phyloP scores from a whole-genome alignment of 2,329 filamentous ascomycete species.

The Tolypocladium inflatum region DNA sequence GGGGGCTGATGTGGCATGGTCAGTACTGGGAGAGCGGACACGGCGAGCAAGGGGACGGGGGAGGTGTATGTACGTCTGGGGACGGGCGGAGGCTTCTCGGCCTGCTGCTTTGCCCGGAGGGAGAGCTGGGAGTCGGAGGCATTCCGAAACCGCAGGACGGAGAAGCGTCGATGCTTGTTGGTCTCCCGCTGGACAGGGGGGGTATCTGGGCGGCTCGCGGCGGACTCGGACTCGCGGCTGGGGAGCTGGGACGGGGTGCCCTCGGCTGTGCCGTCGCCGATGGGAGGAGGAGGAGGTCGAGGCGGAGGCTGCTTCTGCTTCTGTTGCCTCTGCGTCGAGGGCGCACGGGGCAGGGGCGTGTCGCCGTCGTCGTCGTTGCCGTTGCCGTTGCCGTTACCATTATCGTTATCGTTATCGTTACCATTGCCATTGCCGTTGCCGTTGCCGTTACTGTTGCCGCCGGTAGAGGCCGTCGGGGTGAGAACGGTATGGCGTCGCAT shows the following conservation, averaged over 20 bases:
- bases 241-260: conserved; percentile 11
- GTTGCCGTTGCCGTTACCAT: background rate
- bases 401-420: background rate
- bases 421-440: background rate
- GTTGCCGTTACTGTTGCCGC: background rate
- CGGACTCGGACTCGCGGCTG: conserved; percentile 13
- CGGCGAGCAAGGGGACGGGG: conserved; percentile 1
- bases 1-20: conserved; percentile 35
- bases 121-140: conserved; percentile 88
- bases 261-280: background rate
- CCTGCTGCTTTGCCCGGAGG: conserved; percentile 60
- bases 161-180: conserved; percentile 51
- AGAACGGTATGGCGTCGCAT: conserved; percentile 43
- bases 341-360: conserved; percentile 7
- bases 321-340: background rate
- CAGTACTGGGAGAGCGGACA: conserved; percentile 8
- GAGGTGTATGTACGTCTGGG: conserved; percentile 41
- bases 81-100: conserved; percentile 45
- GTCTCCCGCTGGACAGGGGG: conserved; percentile 43
- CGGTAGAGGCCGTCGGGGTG: conserved; percentile 16
- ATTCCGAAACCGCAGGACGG: conserved; percentile 76
- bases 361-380: conserved; percentile 11
- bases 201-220: conserved; percentile 29
- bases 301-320: background rate
- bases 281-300: background rate